Conservation (phyloP, 805 yeast genomes). For the Ogataea zsoltii region DNA sequence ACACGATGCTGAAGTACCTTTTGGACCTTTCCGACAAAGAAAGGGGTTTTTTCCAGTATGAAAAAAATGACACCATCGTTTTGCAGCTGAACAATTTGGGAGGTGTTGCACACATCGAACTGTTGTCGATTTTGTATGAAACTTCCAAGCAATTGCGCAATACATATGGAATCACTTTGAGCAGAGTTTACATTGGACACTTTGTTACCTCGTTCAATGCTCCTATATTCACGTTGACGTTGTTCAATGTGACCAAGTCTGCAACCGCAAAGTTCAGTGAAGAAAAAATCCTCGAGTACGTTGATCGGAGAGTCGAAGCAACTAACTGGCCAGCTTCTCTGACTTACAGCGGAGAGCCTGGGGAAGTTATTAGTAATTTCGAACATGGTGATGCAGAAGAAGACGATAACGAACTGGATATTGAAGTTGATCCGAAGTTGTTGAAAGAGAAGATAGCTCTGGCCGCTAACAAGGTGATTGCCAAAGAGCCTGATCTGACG, state of each 20-base stretch:
- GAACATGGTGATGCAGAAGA: constrained; percentile 31
- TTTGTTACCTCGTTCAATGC: constrained; percentile 41
- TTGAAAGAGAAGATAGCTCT: constrained; percentile 21
- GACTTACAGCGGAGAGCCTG: constrained; percentile 17
- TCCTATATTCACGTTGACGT: constrained; percentile 38
- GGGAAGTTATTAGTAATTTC: constrained; percentile 31
- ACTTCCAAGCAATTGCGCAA: constrained; percentile 27
- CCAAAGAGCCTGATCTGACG: constrained; percentile 38
- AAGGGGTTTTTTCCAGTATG: constrained; percentile 35
- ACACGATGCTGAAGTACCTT: constrained; percentile 28
- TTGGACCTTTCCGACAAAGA: constrained; percentile 30
- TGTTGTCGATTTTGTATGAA: constrained; percentile 30
- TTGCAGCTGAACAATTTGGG: constrained; percentile 39
- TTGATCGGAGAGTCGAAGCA: constrained; percentile 36
- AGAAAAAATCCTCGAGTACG: constrained; percentile 30
- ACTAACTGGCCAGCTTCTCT: constrained; percentile 34
- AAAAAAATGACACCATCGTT: constrained; percentile 31
- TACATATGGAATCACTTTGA: constrained; percentile 30
- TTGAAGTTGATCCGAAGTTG: constrained; percentile 21
- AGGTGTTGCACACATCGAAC: constrained; percentile 39
- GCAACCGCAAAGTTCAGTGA: constrained; percentile 23
- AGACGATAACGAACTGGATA: constrained; percentile 17
- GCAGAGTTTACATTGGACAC: constrained; percentile 36
- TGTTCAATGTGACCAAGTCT: constrained; percentile 37
- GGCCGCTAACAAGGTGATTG: constrained; percentile 34